Percentiles rank a stretch among this genome's conserved stretches.
Conservation (phyloP, 2,329 filamentous ascomycete genomes). For the Cladophialophora carrionii region DNA sequence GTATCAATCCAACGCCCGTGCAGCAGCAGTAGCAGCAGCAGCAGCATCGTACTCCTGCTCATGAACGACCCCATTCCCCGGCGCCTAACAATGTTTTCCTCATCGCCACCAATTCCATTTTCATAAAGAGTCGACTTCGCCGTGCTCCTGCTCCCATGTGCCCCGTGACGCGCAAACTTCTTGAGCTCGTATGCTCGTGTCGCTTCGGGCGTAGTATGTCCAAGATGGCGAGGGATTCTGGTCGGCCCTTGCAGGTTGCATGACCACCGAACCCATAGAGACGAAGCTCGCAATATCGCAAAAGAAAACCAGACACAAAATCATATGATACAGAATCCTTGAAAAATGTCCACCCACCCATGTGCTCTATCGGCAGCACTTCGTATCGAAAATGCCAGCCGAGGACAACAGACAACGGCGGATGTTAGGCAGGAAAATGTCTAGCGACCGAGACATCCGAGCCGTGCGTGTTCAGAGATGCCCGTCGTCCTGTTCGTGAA, state of each 20-base stretch:
- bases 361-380: conserved; percentile 4
- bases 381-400: conserved; percentile 1
- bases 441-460: conserved; percentile 1
- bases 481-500: conserved; percentile 2
- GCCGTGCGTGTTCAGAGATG: conserved; percentile 1
- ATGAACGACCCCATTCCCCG: not conserved
- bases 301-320: conserved; percentile 13
- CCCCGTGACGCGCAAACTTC: not conserved
- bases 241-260: not conserved
- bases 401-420: conserved; percentile 3
- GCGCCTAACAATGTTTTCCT: conserved; percentile 11
- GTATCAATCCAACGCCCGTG: conserved; percentile 2
- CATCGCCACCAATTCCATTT: not conserved
- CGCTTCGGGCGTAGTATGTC: conserved; percentile 13
- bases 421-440: conserved; percentile 6
- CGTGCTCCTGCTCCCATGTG: conserved; percentile 7
- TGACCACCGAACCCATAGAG: not conserved
- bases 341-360: conserved; percentile 9
- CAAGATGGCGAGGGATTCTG: not conserved
- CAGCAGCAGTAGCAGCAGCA: too few species aligned
- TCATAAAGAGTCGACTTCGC: conserved; percentile 7
- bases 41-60: conserved; percentile 6
- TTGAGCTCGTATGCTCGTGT: conserved; percentile 15
- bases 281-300: not conserved
- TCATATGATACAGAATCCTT: conserved; percentile 22